Percentiles rank a stretch among this genome's conserved stretches.
phyloP scores from a whole-genome alignment of 768 basidiomycete species.

The Cystoderma amianthinum region DNA sequence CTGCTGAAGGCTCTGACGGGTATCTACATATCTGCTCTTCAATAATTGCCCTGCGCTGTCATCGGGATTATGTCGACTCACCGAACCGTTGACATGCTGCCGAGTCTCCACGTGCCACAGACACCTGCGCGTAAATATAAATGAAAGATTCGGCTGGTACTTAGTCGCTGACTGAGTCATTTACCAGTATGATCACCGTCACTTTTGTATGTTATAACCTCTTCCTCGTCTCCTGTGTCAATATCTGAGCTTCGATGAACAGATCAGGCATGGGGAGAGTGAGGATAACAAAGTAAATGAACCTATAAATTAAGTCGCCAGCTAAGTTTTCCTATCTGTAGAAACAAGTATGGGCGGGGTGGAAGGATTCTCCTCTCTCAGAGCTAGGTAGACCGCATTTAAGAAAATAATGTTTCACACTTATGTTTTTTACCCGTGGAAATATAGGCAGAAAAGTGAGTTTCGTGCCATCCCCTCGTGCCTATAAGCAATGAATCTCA shows the following conservation, averaged over 20 bases:
- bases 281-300: conserved; percentile 55
- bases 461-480: neutral
- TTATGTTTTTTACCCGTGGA: too few relatives aligned
- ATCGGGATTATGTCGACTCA: too few relatives aligned
- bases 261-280: conserved; percentile 69
- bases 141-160: neutral
- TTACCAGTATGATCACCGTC: conserved; percentile 12
- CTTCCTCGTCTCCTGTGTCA: conserved; percentile 15
- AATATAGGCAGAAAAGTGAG: conserved; percentile 16
- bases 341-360: conserved; percentile 63
- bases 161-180: neutral
- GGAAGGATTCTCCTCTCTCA: conserved; percentile 70
- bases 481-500: neutral
- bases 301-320: neutral
- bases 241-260: neutral
- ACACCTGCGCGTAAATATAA: neutral
- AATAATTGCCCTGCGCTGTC: too few relatives aligned
- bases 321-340: conserved; percentile 7
- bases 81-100: too few relatives aligned
- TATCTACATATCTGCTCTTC: too few relatives aligned
- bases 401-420: too few relatives aligned
- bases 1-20: too few relatives aligned
- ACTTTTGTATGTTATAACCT: conserved; percentile 16
- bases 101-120: neutral
- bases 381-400: conserved; percentile 45